A percentile compares a stretch with the other conserved stretches of the same genome.
Evolutionary conservation across 768 basidiomycete genomes (phyloP).

Genomic region (Auriculariales sp.): DNA sequence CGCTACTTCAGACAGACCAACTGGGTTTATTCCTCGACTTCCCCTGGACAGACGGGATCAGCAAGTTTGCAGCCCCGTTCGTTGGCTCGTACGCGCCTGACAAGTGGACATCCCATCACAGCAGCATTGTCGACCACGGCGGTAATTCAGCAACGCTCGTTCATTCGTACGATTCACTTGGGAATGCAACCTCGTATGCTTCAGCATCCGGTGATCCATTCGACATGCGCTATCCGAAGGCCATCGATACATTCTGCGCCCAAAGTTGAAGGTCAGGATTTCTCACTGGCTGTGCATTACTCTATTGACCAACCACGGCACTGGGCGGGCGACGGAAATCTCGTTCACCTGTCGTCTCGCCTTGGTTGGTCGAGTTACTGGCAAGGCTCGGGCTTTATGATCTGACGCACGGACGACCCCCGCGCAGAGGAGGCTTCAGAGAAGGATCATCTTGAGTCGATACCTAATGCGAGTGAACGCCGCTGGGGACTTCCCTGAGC

Average conservation of each 20-base stretch:
- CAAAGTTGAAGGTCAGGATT: no score
- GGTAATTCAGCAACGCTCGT: constrained; percentile 22
- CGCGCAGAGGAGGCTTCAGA: constrained; percentile 39
- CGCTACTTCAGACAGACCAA: constrained; percentile 22
- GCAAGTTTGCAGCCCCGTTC: constrained; percentile 42
- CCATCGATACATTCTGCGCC: constrained; percentile 34
- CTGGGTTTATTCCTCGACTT: constrained; percentile 41
- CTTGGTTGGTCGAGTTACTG: constrained; percentile 33
- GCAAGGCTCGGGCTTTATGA: constrained; percentile 35
- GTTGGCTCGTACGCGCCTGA: constrained; percentile 28
- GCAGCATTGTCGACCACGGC: constrained; percentile 20
- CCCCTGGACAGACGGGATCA: constrained; percentile 44
- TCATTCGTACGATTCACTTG: constrained; percentile 21
- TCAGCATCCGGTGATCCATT: constrained; percentile 26
- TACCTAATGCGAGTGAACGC: constrained; percentile 47
- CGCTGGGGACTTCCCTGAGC: constrained; percentile 39
- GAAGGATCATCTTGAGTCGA: constrained; percentile 39
- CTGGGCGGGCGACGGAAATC: constrained; percentile 9
- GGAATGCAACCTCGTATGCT: constrained; percentile 26
- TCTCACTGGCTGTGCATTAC: constrained; percentile 26
- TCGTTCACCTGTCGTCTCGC: constrained; percentile 18
- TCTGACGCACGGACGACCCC: constrained; percentile 28
- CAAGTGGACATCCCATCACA: constrained; percentile 31
- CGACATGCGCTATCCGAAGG: constrained; percentile 23
- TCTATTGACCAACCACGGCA: constrained; percentile 7